phyloP scores from a whole-genome alignment of 2,329 filamentous ascomycete species.

The Pyricularia grisea region DNA sequence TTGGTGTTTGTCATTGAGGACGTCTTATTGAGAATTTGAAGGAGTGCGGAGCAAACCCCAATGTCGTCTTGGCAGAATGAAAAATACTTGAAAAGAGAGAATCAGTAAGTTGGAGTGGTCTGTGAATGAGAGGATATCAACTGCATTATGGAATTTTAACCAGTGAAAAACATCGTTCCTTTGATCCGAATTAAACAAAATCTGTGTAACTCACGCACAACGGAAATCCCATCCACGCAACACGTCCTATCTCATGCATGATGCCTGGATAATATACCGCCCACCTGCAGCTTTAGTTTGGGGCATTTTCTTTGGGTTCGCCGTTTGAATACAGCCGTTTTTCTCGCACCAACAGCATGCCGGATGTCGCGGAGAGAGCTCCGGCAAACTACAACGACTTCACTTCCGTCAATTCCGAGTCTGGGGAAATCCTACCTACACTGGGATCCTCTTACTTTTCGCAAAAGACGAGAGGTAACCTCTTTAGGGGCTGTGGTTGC shows the following conservation, averaged over 20 bases:
- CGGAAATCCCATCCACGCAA: not conserved
- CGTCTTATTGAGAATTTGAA: not conserved
- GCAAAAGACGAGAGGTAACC: no score
- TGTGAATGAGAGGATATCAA: no score
- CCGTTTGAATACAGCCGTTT: not conserved
- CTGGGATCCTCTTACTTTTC: not conserved
- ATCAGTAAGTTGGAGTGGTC: not conserved
- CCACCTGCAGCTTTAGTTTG: not conserved
- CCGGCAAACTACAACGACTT: not conserved
- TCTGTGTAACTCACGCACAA: not conserved
- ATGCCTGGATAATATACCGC: not conserved
- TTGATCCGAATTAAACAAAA: not conserved
- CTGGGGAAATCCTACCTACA: not conserved
- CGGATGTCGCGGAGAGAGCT: not conserved
- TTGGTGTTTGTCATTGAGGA: not conserved
- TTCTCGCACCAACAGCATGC: not conserved
- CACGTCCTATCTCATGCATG: not conserved
- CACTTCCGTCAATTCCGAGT: not conserved
- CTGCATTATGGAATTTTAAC: not conserved
- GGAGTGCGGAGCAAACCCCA: not conserved
- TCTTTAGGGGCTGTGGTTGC: no score
- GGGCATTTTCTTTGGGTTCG: not conserved
- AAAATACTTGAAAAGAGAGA: not conserved
- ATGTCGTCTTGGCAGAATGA: not conserved
- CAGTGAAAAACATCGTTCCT: not conserved